Evolutionary conservation across 257 asterid species (phyloP).

Genomic region (Capsicum pubescens): DNA sequence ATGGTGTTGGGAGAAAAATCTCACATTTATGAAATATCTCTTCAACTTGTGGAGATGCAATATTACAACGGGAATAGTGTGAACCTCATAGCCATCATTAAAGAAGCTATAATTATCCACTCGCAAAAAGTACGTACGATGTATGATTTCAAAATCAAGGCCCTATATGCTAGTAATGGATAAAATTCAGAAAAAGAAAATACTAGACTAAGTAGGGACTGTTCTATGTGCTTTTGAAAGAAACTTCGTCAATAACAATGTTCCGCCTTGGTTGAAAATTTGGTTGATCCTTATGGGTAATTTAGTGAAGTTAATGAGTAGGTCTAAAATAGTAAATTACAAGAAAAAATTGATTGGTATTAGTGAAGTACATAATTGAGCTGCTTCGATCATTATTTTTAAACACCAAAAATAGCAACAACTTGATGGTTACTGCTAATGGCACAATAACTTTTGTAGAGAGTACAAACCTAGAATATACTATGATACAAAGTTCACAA

Average conservation of each 20-base stretch:
- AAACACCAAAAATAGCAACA: neutral
- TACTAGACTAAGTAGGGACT: neutral
- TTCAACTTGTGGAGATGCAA: constrained; percentile 77
- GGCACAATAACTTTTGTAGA: neutral
- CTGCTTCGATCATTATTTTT: neutral
- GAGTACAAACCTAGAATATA: neutral
- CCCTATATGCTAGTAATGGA: neutral
- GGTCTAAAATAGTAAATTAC: constrained; percentile 6
- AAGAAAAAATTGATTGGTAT: neutral
- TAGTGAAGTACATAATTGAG: neutral
- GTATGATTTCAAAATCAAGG: neutral
- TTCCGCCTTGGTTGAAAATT: neutral
- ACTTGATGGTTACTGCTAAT: neutral
- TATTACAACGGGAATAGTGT: constrained; percentile 61
- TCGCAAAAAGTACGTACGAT: constrained; percentile 36
- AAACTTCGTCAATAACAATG: neutral
- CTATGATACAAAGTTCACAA: neutral
- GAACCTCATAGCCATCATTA: constrained; percentile 71
- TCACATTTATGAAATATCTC: constrained; percentile 73
- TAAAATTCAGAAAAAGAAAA: neutral
- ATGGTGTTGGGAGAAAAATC: constrained; percentile 39
- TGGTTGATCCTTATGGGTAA: neutral
- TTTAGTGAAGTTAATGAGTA: neutral
- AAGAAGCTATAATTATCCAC: constrained; percentile 84
- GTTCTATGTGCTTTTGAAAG: neutral